Evolutionary conservation across 2,329 filamentous ascomycete species (phyloP).

Genomic region (Colletotrichum horii): DNA sequence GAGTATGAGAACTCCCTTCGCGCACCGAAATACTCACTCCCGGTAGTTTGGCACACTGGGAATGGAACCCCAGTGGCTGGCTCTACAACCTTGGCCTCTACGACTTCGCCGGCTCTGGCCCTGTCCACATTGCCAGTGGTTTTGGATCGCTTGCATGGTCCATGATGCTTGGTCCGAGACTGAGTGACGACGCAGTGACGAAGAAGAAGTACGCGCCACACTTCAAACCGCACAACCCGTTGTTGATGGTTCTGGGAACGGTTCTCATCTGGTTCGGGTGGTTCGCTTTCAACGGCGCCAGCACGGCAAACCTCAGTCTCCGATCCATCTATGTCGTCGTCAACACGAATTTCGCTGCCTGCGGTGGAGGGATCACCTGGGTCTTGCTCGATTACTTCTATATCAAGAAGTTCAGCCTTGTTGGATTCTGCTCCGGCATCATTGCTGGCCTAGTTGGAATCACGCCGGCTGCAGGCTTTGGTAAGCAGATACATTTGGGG

Average conservation of each 20-base stretch:
- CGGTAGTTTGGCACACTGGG: constrained; percentile 64
- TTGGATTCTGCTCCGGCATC: constrained; percentile 83
- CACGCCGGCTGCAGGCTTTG: constrained; percentile 77
- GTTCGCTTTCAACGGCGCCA: constrained; percentile 57
- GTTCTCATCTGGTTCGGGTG: constrained; percentile 70
- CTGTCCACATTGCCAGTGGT: constrained; percentile 68
- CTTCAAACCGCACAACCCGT: constrained; percentile 65
- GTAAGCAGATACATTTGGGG: neutral
- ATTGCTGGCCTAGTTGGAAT: constrained; percentile 89
- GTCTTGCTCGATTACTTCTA: constrained; percentile 56
- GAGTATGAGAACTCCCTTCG: neutral
- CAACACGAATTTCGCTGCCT: constrained; percentile 64
- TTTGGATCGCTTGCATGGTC: constrained; percentile 70
- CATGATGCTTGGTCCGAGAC: constrained; percentile 65
- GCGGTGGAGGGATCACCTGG: constrained; percentile 59
- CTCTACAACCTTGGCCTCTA: constrained; percentile 63
- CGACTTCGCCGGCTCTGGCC: constrained; percentile 67
- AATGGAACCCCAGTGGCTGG: constrained; percentile 72
- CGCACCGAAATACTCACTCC: neutral
- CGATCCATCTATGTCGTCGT: constrained; percentile 60
- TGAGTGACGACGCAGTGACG: constrained; percentile 48
- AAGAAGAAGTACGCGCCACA: constrained; percentile 39
- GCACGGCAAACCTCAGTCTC: constrained; percentile 55
- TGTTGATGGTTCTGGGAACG: constrained; percentile 68
- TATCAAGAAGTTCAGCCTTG: constrained; percentile 52